Evolutionary conservation across 345 rosid species (phyloP).

Genomic region (Rhizophora mangle): DNA sequence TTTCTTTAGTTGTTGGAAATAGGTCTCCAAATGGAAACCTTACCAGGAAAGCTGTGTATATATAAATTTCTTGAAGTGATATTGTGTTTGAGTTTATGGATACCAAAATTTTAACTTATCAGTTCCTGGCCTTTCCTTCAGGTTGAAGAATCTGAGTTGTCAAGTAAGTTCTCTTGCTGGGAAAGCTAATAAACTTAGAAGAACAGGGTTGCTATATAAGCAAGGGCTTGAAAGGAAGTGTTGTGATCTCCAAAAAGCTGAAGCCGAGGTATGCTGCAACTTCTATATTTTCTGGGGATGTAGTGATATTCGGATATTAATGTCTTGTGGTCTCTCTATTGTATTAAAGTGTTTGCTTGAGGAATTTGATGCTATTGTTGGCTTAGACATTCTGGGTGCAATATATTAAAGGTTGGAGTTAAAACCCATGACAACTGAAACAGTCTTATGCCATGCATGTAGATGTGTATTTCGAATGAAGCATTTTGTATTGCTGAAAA

Average conservation of each 20-base stretch:
- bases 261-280: constrained; percentile 66
- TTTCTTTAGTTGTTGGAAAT: too few relatives aligned
- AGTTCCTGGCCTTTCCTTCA: constrained; percentile 28
- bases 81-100: neutral
- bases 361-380: constrained; percentile 63
- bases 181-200: constrained; percentile 40
- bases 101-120: neutral
- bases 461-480: too few relatives aligned
- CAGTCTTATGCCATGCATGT: too few relatives aligned
- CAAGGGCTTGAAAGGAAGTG: constrained; percentile 52
- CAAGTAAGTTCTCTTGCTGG: constrained; percentile 41
- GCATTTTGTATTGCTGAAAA: too few relatives aligned
- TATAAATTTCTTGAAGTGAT: neutral
- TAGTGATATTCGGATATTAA: neutral
- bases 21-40: too few relatives aligned
- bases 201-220: constrained; percentile 41
- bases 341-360: constrained; percentile 87
- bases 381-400: neutral
- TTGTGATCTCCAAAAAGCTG: constrained; percentile 79
- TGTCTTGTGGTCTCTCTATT: constrained; percentile 14
- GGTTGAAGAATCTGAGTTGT: constrained; percentile 52
- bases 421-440: too few relatives aligned
- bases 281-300: neutral
- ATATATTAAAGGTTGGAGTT: too few relatives aligned
- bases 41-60: neutral